phyloP scores from a whole-genome alignment of 139 green algal genomes.

The Chlorella sp. region DNA sequence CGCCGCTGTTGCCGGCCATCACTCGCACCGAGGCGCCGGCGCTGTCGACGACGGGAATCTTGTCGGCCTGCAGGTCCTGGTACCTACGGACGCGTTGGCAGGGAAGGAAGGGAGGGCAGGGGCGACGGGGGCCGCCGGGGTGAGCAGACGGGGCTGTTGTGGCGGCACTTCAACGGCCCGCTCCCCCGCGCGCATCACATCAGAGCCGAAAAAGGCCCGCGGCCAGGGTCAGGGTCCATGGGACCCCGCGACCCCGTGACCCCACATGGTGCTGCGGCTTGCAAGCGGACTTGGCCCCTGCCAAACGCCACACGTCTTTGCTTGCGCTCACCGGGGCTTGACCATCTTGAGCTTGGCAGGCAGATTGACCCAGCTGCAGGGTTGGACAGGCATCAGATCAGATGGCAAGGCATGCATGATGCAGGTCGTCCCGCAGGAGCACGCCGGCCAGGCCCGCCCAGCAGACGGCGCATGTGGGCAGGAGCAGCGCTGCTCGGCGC shows the following conservation, averaged over 20 bases:
- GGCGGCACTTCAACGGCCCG: no score
- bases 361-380: constrained; percentile 31
- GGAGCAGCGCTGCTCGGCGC: background rate
- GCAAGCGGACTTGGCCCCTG: background rate
- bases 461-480: background rate
- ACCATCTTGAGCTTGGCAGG: constrained; percentile 72
- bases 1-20: constrained; percentile 66
- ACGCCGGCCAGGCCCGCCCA: no score
- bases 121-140: background rate
- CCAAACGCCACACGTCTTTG: background rate
- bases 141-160: no score
- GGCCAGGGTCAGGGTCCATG: no score
- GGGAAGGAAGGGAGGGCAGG: background rate
- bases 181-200: no score
- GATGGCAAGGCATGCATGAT: no score
- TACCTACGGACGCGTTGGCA: constrained; percentile 44
- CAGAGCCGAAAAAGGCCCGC: no score
- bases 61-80: constrained; percentile 78
- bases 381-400: no score
- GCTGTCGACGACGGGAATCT: constrained; percentile 68
- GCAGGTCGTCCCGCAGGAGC: no score
- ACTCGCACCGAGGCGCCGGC: constrained; percentile 66
- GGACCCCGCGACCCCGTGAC: no score
- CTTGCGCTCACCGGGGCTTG: constrained; percentile 68
- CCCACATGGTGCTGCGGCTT: background rate